Evolutionary conservation across 2,329 filamentous ascomycete genomes (phyloP).

Genomic region (Sporothrix schenckii): DNA sequence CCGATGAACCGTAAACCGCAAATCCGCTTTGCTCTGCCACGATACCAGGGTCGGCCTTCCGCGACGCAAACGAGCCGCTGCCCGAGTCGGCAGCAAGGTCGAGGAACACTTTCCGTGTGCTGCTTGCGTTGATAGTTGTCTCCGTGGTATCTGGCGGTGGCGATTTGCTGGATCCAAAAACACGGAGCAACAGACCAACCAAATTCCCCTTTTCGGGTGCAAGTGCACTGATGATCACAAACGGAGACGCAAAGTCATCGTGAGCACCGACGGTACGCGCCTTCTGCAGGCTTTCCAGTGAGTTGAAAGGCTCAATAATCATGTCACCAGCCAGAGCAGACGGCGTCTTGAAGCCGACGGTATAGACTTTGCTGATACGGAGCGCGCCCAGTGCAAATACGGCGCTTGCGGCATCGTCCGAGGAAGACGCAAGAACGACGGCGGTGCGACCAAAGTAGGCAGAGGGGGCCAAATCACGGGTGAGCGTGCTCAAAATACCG

Average conservation of each 20-base stretch:
- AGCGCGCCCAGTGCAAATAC: slow-evolving; percentile 79
- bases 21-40: slow-evolving; percentile 76
- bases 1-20: slow-evolving; percentile 75
- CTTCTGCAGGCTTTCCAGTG: slow-evolving; percentile 64
- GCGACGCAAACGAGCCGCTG: slow-evolving; percentile 48
- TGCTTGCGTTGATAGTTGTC: slow-evolving; percentile 41
- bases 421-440: slow-evolving; percentile 71
- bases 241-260: slow-evolving; percentile 61
- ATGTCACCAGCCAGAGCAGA: slow-evolving; percentile 65
- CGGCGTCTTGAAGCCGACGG: slow-evolving; percentile 74
- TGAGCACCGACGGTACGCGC: slow-evolving; percentile 51
- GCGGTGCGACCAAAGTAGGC: slow-evolving; percentile 77
- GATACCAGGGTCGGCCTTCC: slow-evolving; percentile 67
- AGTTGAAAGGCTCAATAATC: slow-evolving; percentile 77
- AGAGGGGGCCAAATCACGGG: slow-evolving; percentile 78
- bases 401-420: slow-evolving; percentile 75
- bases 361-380: slow-evolving; percentile 77
- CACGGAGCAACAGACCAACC: slow-evolving; percentile 74
- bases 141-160: slow-evolving; percentile 38
- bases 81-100: slow-evolving; percentile 64
- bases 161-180: slow-evolving; percentile 61
- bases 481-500: slow-evolving; percentile 79
- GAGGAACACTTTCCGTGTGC: slow-evolving; percentile 71
- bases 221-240: slow-evolving; percentile 78
- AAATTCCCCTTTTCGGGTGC: slow-evolving; percentile 77